Base-by-base conservation (phyloP, 352 stramenopile species). In the Globisporangium acanthophoron region DNA sequence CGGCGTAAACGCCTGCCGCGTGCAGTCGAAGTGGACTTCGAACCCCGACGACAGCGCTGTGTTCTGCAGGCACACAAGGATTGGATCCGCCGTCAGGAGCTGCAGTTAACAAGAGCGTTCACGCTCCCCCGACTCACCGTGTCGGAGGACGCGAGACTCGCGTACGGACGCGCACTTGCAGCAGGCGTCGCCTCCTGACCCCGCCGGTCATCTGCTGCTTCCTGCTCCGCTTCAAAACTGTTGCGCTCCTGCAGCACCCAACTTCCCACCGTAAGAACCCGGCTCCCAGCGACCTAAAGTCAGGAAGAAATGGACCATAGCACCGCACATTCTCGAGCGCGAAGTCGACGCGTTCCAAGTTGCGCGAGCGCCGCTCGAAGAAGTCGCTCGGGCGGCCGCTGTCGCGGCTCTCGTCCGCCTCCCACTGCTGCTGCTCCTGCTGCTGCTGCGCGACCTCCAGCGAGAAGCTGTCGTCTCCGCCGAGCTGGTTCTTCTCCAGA, bases 331-430 rank as follows among this genome's bases (percentile, higher is more conserved):
- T 39, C n/a, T 61, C 29, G 18, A 66, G 54, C 31, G 80, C 81
- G 16, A 92, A 85, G 43, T 90, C 74, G 35, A 92, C 82, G 20
- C 71, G 65, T 18, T 90, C 76, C 59, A 92, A 67, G 61, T 85
- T 84, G 16, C 82, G 74, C n/a, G 82, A 92, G 35, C 78, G 83
- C 24, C 69, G 69, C 47, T 89, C 69, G 33, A 92, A 92, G 33
- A 90, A 90, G 50, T 87, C 77, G 47, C 81, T 91, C 24, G 76
- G 71, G 0, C 81, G 68, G 59, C 49, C 77, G 47, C 81, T 91
- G 24, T 74, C 70, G 0, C 81, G 68, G 59, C 49, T 61, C n/a
- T 58, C 57, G 47, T 77, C 67, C 45, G 65, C 56, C 24, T 76
- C 69, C 66, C 66, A 82, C 48, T 60, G 61, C 20, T 63, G 52